Conservation (phyloP, 164 flowering plant genomes). For the Annona cherimola region DNA sequence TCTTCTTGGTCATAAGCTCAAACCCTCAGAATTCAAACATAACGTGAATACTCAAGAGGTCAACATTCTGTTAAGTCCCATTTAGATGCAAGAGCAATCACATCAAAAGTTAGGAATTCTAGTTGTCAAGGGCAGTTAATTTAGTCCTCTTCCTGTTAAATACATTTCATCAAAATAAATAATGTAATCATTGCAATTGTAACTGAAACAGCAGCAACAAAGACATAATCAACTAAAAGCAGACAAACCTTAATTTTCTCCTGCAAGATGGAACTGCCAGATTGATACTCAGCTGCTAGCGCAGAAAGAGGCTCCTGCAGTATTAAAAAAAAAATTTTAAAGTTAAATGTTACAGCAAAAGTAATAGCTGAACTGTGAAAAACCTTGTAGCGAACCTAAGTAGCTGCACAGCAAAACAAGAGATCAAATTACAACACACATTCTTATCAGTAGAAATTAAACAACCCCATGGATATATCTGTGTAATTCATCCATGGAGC, state of each 20-base stretch:
- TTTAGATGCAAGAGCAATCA: not conserved
- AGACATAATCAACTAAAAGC: not conserved
- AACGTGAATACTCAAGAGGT: not conserved
- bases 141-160: not conserved
- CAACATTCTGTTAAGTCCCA: not conserved
- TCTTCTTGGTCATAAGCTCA: not conserved
- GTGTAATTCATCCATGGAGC: no score
- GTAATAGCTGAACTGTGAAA: not conserved
- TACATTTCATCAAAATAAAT: not conserved
- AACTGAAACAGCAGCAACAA: not conserved
- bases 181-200: not conserved
- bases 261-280: slow-evolving; percentile 73
- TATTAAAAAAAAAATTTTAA: not conserved
- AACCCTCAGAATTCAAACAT: not conserved
- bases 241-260: slow-evolving; percentile 76
- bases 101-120: not conserved
- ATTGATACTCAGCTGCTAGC: slow-evolving; percentile 71
- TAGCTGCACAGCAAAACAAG: no score
- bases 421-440: no score
- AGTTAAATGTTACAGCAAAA: not conserved
- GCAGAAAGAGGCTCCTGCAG: slow-evolving; percentile 83
- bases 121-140: not conserved
- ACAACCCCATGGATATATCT: no score
- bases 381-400: no score
- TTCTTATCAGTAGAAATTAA: no score